These are phyloP conservation scores for Tetrastigma voinierianum DNA, from an alignment of 164 flowering plant species.

Conservation along the genomic window DNA sequence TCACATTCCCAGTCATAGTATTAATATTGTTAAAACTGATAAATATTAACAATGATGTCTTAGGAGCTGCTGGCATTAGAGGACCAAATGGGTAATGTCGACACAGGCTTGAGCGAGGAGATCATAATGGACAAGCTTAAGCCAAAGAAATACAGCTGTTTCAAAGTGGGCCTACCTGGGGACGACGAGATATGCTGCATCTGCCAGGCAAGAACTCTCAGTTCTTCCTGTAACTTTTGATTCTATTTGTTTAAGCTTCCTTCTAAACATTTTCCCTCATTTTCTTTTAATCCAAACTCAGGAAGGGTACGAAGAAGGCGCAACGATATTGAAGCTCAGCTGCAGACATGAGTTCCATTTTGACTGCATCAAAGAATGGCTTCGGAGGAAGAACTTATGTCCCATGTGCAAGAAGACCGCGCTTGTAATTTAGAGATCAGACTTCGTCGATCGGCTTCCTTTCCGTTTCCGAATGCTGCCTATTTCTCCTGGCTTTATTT, in stretches of 20 bases:
- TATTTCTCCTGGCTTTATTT: too few relatives aligned
- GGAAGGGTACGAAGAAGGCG: not conserved
- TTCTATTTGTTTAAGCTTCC: not conserved
- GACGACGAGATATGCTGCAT: not conserved
- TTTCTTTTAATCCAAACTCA: not conserved
- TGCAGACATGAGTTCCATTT: constrained; percentile 9
- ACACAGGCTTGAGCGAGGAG: not conserved
- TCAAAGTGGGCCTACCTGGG: not conserved
- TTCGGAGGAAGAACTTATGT: constrained; percentile 11
- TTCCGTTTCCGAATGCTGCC: too few relatives aligned
- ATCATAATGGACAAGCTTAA: not conserved
- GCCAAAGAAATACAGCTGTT: not conserved
- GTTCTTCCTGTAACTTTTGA: not conserved
- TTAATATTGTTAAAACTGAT: not conserved
- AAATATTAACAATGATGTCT: not conserved
- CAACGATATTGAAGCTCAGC: not conserved
- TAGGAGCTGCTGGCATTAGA: constrained; percentile 3
- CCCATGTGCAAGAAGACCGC: constrained; percentile 15
- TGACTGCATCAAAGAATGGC: constrained; percentile 20
- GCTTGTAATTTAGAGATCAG: not conserved
- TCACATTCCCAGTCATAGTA: not conserved
- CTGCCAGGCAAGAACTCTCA: not conserved
- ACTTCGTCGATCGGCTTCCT: too few relatives aligned
- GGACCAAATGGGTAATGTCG: not conserved
- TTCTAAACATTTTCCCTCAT: not conserved